These are phyloP conservation scores for Dryas octopetala DNA, from an alignment of 306 rosid genomes.

Conservation along the genomic window DNA sequence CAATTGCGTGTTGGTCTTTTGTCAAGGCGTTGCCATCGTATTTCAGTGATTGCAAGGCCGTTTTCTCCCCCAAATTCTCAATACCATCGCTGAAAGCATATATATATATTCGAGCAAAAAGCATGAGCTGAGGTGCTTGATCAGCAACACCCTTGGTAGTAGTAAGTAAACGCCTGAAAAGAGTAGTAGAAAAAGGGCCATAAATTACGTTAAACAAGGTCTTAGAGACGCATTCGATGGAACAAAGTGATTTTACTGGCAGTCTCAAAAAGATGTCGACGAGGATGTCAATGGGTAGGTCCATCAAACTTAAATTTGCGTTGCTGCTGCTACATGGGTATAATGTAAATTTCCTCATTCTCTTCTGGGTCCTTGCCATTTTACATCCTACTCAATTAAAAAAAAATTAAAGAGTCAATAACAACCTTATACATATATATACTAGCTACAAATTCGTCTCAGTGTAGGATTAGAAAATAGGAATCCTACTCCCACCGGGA, in stretches of 20 bases:
- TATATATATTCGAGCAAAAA: neutral
- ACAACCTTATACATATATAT: too few species aligned
- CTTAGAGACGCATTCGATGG: neutral
- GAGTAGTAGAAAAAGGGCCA: too few species aligned
- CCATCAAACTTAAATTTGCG: neutral
- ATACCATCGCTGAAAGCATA: neutral
- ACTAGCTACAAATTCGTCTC: too few species aligned
- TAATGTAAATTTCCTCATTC: too few species aligned
- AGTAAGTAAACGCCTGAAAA: neutral
- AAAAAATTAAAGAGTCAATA: too few species aligned
- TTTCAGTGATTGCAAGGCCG: neutral
- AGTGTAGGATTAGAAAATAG: too few species aligned
- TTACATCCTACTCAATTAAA: too few species aligned
- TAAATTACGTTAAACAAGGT: neutral
- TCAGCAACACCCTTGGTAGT: too few species aligned
- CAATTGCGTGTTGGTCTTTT: neutral
- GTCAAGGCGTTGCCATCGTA: neutral
- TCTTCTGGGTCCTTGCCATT: too few species aligned
- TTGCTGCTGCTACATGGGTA: too few species aligned
- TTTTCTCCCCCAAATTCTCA: neutral
- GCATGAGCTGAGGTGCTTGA: neutral
- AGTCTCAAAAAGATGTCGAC: neutral
- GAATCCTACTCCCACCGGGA: too few species aligned
- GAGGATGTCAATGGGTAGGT: neutral
- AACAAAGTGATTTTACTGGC: neutral